Evolutionary conservation across 768 basidiomycete genomes (phyloP).

Genomic region (Clathrus columnatus): DNA sequence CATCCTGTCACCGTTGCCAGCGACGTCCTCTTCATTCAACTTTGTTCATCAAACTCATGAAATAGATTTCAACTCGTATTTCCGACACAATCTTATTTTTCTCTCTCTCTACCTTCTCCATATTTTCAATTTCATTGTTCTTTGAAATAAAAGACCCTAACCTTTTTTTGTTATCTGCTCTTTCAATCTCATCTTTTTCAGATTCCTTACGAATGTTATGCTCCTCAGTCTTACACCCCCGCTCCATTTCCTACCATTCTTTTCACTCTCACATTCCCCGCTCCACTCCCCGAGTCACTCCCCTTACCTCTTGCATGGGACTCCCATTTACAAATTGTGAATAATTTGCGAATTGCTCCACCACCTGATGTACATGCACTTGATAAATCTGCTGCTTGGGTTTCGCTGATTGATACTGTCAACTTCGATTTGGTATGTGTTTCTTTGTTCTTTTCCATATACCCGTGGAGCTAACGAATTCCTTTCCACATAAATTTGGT

Average conservation of each 20-base stretch:
- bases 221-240: slow-evolving; percentile 44
- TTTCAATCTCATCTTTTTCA: neutral
- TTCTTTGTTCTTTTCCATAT: neutral
- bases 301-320: slow-evolving; percentile 46
- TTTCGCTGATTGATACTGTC: slow-evolving; percentile 49
- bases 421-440: slow-evolving; percentile 43
- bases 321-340: slow-evolving; percentile 41
- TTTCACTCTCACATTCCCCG: slow-evolving; percentile 47
- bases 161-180: neutral
- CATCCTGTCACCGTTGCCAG: neutral
- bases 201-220: slow-evolving; percentile 30
- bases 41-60: too few species aligned
- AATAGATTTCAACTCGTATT: too few species aligned
- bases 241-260: slow-evolving; percentile 44
- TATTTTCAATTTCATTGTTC: neutral
- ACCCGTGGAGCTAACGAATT: neutral
- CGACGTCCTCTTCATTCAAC: too few species aligned
- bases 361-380: slow-evolving; percentile 47
- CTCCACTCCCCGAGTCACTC: slow-evolving; percentile 30
- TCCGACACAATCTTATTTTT: too few species aligned
- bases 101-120: too few species aligned
- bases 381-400: slow-evolving; percentile 51
- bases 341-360: slow-evolving; percentile 42
- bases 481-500: too few species aligned
- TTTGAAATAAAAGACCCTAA: neutral